phyloP scores from a whole-genome alignment of 352 stramenopile genomes.

The Chrysophaeum taylorii region DNA sequence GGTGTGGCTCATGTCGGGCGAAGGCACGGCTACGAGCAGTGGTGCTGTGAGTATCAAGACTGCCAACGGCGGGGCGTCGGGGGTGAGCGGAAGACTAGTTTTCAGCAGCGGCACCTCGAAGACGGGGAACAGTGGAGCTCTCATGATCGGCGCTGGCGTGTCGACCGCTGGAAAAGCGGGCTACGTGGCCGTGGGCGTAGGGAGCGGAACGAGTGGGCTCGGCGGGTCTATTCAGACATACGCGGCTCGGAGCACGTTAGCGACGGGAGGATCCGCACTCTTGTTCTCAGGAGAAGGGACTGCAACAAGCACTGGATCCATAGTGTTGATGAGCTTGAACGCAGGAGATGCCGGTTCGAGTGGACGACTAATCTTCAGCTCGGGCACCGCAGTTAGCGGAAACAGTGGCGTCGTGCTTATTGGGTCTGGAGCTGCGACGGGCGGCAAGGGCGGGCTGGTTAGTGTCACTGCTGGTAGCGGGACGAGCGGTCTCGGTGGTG shows the following conservation, averaged over 20 bases:
- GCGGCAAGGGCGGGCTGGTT: slow-evolving; percentile 55
- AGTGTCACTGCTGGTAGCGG: slow-evolving; percentile 49
- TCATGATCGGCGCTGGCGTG: slow-evolving; percentile 17
- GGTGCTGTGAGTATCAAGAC: neutral
- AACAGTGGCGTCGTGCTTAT: slow-evolving; percentile 56
- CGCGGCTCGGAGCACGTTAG: neutral
- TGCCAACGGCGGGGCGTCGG: neutral
- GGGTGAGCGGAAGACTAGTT: neutral
- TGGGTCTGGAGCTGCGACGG: slow-evolving; percentile 46
- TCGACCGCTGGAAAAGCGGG: slow-evolving; percentile 4
- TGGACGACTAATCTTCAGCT: slow-evolving; percentile 31
- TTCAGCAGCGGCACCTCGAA: neutral
- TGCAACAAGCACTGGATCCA: neutral
- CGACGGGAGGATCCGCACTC: neutral
- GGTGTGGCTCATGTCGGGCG: neutral
- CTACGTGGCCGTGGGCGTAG: slow-evolving; percentile 16
- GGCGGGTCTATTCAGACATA: slow-evolving; percentile 17
- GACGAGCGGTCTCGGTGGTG: slow-evolving; percentile 31
- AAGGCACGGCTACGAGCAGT: neutral
- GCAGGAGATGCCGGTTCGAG: slow-evolving; percentile 20
- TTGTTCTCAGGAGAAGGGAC: neutral
- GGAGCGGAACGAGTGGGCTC: slow-evolving; percentile 13
- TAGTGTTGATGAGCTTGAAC: neutral
- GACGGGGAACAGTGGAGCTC: slow-evolving; percentile 24
- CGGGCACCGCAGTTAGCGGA: slow-evolving; percentile 36